Conservation (phyloP, 2,329 filamentous ascomycete species). For the Grosmannia penicillata region DNA sequence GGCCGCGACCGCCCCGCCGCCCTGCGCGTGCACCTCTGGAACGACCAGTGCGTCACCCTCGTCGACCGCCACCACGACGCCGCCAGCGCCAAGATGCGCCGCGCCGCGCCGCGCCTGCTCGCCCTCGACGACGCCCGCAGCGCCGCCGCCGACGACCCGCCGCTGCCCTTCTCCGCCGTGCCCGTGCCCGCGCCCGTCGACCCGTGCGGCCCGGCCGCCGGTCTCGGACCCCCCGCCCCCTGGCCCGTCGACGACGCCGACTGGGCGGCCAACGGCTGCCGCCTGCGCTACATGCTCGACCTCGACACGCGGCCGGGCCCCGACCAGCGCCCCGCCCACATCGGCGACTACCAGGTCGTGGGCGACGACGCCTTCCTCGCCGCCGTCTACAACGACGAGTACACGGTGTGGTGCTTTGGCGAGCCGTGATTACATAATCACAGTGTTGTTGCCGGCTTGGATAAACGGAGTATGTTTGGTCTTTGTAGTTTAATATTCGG, state of each 20-base stretch:
- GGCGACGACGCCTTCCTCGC: constrained; percentile 12
- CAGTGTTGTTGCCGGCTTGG: no score
- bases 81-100: constrained; percentile 2
- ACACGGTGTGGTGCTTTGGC: constrained; percentile 10
- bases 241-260: constrained; percentile 8
- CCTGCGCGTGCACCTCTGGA: constrained; percentile 9
- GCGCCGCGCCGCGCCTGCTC: constrained; percentile 8
- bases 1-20: not conserved
- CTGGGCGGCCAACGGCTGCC: constrained; percentile 6
- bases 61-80: constrained; percentile 7
- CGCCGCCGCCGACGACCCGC: not conserved
- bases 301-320: constrained; percentile 1
- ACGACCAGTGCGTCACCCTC: constrained; percentile 9
- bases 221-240: not conserved
- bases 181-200: constrained; percentile 4
- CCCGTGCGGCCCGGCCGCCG: no score
- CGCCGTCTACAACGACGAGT: constrained; percentile 4
- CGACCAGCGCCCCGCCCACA: constrained; percentile 1
- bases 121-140: constrained; percentile 7
- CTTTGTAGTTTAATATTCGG: no score
- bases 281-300: constrained; percentile 10
- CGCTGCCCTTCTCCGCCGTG: constrained; percentile 6
- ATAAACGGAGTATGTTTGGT: no score
- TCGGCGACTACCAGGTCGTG: constrained; percentile 3
- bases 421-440: no score